Conservation (phyloP, 2,329 filamentous ascomycete genomes). For the Pseudogymnoascus pannorum region DNA sequence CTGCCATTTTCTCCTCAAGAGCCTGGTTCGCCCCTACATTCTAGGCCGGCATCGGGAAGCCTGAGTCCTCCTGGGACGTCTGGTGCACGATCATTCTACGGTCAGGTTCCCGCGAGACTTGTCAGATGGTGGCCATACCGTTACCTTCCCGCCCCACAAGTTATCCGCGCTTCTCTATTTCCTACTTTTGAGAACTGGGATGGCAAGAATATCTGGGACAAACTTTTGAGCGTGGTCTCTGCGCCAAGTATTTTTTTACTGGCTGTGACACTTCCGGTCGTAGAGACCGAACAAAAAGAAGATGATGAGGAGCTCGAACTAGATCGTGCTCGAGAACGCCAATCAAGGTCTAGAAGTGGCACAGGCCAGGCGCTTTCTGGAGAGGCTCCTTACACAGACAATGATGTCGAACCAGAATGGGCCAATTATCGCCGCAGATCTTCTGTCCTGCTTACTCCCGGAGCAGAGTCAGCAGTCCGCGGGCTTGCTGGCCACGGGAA, state of each 20-base stretch:
- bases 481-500: slow-evolving; percentile 27
- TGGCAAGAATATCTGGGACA: slow-evolving; percentile 79
- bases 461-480: slow-evolving; percentile 3
- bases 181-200: slow-evolving; percentile 79
- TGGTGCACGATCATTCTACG: slow-evolving; percentile 20
- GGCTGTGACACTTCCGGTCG: slow-evolving; percentile 83
- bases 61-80: background rate
- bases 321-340: background rate
- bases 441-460: background rate
- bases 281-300: slow-evolving; percentile 59
- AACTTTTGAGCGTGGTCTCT: slow-evolving; percentile 70
- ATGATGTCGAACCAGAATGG: background rate
- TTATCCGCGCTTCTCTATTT: slow-evolving; percentile 69
- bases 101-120: slow-evolving; percentile 22
- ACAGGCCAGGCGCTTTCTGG: background rate
- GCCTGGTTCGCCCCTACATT: background rate
- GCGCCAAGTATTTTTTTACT: slow-evolving; percentile 87
- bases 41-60: background rate
- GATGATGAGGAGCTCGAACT: slow-evolving; percentile 29
- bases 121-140: slow-evolving; percentile 77
- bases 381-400: background rate
- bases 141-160: slow-evolving; percentile 62
- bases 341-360: background rate
- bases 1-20: slow-evolving; percentile 20
- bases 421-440: slow-evolving; percentile 3